phyloP scores from a whole-genome alignment of 179 eudicot species.

The Sideroxylon spinosum region DNA sequence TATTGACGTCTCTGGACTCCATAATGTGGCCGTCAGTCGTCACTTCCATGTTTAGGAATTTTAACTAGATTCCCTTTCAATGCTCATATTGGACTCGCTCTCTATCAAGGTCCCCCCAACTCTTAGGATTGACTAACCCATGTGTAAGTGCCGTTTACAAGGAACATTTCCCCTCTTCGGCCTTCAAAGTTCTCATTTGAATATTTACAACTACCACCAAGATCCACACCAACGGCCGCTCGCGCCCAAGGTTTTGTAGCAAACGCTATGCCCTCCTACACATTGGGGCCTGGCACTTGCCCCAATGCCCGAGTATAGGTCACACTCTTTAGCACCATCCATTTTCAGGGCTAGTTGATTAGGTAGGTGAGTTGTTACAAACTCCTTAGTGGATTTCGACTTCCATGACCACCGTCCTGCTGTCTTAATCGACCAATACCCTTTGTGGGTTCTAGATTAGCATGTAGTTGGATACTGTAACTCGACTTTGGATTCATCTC shows the following conservation, averaged over 20 bases:
- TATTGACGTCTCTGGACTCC: conserved; percentile 36
- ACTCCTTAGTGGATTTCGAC: conserved; percentile 3
- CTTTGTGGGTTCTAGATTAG: conserved; percentile 1
- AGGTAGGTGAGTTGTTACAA: conserved; percentile 35
- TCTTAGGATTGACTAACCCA: conserved; percentile 28
- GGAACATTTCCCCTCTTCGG: conserved; percentile 44
- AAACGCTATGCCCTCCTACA: no score
- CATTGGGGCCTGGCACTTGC: no score
- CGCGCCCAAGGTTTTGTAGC: no score
- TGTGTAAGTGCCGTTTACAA: conserved; percentile 43
- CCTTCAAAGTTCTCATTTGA: conserved; percentile 36
- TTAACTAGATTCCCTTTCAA: background rate
- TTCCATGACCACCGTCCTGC: background rate
- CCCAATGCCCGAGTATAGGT: conserved; percentile 26
- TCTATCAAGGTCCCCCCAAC: conserved; percentile 17
- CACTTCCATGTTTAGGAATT: conserved; percentile 10
- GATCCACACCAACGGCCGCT: no score
- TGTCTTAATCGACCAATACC: conserved; percentile 1
- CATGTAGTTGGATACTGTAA: no score
- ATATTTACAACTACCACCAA: conserved; percentile 23
- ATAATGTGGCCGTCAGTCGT: conserved; percentile 30
- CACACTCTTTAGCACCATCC: conserved; percentile 34
- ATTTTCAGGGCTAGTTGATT: conserved; percentile 46
- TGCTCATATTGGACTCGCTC: background rate
- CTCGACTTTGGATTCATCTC: no score